Evolutionary conservation across 805 yeast genomes (phyloP).

Genomic region (Starmerella apis): DNA sequence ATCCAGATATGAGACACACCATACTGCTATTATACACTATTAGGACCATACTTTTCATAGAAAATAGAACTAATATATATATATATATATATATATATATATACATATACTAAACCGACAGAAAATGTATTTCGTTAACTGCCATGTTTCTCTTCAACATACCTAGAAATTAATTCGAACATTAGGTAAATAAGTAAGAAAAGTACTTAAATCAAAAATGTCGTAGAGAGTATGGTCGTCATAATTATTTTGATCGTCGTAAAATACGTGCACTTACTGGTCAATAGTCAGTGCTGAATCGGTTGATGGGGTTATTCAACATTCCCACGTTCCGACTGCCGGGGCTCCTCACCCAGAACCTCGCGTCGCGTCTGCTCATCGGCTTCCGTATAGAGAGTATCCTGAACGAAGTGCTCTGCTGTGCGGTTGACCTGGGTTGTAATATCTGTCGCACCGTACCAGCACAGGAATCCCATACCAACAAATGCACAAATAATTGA

Average conservation of each 20-base stretch:
- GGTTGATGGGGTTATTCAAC: slow-evolving; percentile 3
- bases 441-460: slow-evolving; percentile 76
- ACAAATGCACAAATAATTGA: slow-evolving; percentile 75
- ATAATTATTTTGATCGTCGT: not conserved
- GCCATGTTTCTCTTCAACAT: too few relatives aligned
- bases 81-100: too few relatives aligned
- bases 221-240: not conserved
- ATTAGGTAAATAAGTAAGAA: not conserved
- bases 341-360: slow-evolving; percentile 2
- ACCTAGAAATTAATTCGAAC: too few relatives aligned
- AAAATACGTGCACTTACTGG: not conserved
- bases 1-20: not conserved
- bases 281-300: not conserved
- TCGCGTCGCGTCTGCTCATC: slow-evolving; percentile 10
- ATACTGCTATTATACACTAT: not conserved
- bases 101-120: too few relatives aligned
- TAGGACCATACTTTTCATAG: not conserved
- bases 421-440: slow-evolving; percentile 15
- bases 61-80: not conserved
- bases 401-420: slow-evolving; percentile 20
- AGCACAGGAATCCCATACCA: slow-evolving; percentile 65
- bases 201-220: not conserved
- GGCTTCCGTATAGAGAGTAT: slow-evolving; percentile 8
- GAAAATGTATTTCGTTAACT: too few relatives aligned
- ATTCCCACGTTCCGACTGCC: not conserved